Conservation (phyloP, 139 green algal genomes). For the Pedinophyceae sp. region DNA sequence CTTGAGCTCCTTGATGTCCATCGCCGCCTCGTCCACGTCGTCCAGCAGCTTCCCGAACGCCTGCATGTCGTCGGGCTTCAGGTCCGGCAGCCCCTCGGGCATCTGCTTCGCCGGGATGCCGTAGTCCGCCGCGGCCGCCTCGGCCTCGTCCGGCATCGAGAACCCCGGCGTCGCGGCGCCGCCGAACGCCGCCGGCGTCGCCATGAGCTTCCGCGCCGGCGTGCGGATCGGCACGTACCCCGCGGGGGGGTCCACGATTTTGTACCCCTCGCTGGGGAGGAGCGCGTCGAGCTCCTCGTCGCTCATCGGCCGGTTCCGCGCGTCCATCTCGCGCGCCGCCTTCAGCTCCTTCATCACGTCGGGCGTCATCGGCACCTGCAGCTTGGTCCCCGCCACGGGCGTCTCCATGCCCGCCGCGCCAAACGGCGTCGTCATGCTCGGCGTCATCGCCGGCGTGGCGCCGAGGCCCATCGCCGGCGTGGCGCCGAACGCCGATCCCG, state of each 20-base stretch:
- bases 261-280: slow-evolving; percentile 52
- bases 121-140: background rate
- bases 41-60: slow-evolving; percentile 88
- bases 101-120: slow-evolving; percentile 3
- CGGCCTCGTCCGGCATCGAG: slow-evolving; percentile 64
- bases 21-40: slow-evolving; percentile 76
- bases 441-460: slow-evolving; percentile 14
- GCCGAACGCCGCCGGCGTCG: slow-evolving; percentile 70
- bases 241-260: slow-evolving; percentile 57
- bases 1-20: slow-evolving; percentile 82
- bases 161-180: slow-evolving; percentile 73
- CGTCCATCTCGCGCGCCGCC: slow-evolving; percentile 70
- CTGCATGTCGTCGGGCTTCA: slow-evolving; percentile 95
- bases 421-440: slow-evolving; percentile 12
- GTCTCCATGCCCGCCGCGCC: slow-evolving; percentile 52
- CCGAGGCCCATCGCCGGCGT: background rate
- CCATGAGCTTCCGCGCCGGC: slow-evolving; percentile 77
- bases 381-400: slow-evolving; percentile 12
- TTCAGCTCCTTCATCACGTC: slow-evolving; percentile 45
- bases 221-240: slow-evolving; percentile 86
- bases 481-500: background rate
- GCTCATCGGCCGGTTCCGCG: slow-evolving; percentile 73
- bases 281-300: slow-evolving; percentile 94
- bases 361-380: slow-evolving; percentile 44
- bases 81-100: slow-evolving; percentile 76